Conservation (phyloP, 2,329 filamentous ascomycete genomes). For the Claviceps sp. region DNA sequence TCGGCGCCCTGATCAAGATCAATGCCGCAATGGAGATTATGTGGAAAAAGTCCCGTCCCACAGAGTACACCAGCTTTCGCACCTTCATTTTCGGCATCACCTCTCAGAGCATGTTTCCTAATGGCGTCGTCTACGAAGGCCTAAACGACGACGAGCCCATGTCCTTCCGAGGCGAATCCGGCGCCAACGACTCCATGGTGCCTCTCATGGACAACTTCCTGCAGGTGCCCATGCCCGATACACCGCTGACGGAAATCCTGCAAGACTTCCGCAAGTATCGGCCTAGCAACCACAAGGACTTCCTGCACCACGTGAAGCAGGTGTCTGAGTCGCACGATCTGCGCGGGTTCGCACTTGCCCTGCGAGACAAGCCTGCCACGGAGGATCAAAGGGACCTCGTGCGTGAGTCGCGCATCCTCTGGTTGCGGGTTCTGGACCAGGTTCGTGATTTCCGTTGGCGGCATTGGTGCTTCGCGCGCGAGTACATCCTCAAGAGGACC, state of each 20-base stretch:
- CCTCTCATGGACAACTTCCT: slow-evolving; percentile 81
- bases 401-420: slow-evolving; percentile 42
- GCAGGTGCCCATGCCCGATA: slow-evolving; percentile 75
- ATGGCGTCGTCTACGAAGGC: slow-evolving; percentile 82
- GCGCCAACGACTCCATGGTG: slow-evolving; percentile 90
- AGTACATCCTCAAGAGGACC: slow-evolving; percentile 72
- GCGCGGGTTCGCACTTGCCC: slow-evolving; percentile 42
- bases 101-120: slow-evolving; percentile 83
- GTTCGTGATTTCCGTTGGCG: slow-evolving; percentile 73
- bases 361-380: slow-evolving; percentile 9
- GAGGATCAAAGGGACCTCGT: slow-evolving; percentile 28
- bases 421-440: slow-evolving; percentile 55
- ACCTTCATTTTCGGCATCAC: slow-evolving; percentile 98
- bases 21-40: slow-evolving; percentile 77
- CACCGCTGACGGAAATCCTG: slow-evolving; percentile 77
- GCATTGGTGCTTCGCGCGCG: slow-evolving; percentile 74
- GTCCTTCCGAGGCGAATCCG: slow-evolving; percentile 81
- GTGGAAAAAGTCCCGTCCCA: slow-evolving; percentile 80
- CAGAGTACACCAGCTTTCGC: slow-evolving; percentile 76
- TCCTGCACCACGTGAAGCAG: slow-evolving; percentile 57
- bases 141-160: slow-evolving; percentile 56
- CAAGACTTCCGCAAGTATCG: slow-evolving; percentile 81
- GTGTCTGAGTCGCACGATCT: slow-evolving; percentile 36
- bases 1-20: slow-evolving; percentile 48
- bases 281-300: slow-evolving; percentile 76